Base-by-base conservation (phyloP, 2,329 filamentous ascomycete species). In the Sphaerulina vaccinii region DNA sequence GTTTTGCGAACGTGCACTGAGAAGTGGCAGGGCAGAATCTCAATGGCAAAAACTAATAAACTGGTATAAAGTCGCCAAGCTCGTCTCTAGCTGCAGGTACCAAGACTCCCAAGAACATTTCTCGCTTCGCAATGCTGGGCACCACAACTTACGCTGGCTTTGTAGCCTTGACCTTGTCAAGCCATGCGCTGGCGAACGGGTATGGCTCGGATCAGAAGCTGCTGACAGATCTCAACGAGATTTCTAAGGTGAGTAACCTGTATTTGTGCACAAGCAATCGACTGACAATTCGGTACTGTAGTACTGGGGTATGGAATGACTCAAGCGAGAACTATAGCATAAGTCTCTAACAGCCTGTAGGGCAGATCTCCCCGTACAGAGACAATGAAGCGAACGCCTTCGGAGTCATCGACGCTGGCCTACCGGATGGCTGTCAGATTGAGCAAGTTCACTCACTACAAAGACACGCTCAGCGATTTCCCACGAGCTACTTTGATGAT, bases 351-450 rank as follows among this genome's bases (percentile, higher is more conserved):
- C 11, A 23, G 9, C 24, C 10, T 10, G 10, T 32, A 58, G 58
- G 58, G n/a, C 71, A 79, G 58, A 65, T 79, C 29, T 71, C 72
- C 10, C 68, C 73, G 1, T 79, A 79, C 57, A 58, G 54, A 7
- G 75, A 79, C 61, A 79, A 79, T 49, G 57, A 67, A 2, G 73
- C 72, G 15, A 55, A 69, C 45, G 62, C 66, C 45, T 80, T 79
- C 56, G 78, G 78, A 24, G 73, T 81, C 11, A 54, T 70, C 3
- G 68, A 75, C 48, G 69, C 75, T 23, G 75, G 75, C 3, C 62
- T 78, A 6, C 79, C 80, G 0, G 67, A 73, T 40, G 77, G 77
- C n/a, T 82, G 80, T 65, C 78, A 80, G 62, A 67, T 82, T 49
- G 75, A 78, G 52, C 77, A 81, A 62, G 77, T 71, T 0, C 78